Evolutionary conservation across 2,329 filamentous ascomycete species (phyloP).

Genomic region (Aspergillus aculeatus): DNA sequence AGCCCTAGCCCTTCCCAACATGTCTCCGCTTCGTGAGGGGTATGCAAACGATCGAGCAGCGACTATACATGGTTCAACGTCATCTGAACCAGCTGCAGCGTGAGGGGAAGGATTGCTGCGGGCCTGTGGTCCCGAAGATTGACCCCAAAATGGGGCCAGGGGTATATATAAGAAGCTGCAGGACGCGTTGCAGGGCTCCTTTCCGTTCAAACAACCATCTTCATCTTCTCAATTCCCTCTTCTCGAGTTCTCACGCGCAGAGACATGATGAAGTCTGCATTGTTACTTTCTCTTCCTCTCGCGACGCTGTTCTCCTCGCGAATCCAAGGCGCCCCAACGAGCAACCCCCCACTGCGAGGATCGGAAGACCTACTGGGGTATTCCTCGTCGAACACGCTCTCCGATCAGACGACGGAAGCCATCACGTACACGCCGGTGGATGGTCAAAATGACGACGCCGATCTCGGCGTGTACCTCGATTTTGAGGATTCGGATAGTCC

Average conservation of each 20-base stretch:
- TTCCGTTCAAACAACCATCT: neutral
- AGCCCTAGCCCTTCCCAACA: neutral
- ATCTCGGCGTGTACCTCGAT: slow-evolving; percentile 55
- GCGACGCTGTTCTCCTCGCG: neutral
- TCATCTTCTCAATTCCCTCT: neutral
- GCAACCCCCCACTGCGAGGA: slow-evolving; percentile 31
- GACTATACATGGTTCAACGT: neutral
- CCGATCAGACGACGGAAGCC: slow-evolving; percentile 36
- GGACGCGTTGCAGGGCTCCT: neutral
- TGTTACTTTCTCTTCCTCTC: slow-evolving; percentile 7
- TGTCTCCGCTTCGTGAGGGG: neutral
- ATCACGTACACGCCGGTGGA: slow-evolving; percentile 46
- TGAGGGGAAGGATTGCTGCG: neutral
- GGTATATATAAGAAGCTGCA: neutral
- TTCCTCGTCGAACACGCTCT: slow-evolving; percentile 36
- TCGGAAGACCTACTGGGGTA: slow-evolving; percentile 39
- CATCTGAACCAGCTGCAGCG: neutral
- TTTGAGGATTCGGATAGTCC: slow-evolving; percentile 54
- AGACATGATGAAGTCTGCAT: slow-evolving; percentile 14
- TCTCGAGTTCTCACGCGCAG: neutral
- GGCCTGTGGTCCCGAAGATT: neutral
- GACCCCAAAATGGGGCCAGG: neutral
- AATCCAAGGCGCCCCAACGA: slow-evolving; percentile 17
- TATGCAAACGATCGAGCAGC: neutral
- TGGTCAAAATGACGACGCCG: slow-evolving; percentile 52